Evolutionary conservation across 257 asterid genomes (phyloP), one percentile per base, ranked within the genome.

Genomic region (Pogostemon cablin): DNA sequence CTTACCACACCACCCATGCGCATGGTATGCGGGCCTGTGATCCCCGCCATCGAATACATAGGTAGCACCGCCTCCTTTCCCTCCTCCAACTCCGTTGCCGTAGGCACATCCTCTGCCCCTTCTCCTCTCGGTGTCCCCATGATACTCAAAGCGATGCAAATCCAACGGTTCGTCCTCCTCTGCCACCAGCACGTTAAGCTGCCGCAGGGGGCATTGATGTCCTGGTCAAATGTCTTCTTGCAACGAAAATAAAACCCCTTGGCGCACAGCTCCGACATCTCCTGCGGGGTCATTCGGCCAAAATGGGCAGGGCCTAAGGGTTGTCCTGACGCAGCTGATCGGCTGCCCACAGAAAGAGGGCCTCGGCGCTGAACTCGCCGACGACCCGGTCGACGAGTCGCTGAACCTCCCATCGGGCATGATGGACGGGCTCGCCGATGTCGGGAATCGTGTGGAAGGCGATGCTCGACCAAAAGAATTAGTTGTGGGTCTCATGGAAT

Each of bases 231-330:
- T 4, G 64, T 43, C 7, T 58, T 58, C 46, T 35, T 58, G 10
- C 65, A 58, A 3, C 5, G n/a, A 9, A 58, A 58, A 20, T 44
- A 58, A 17, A 58, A 3, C 46, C 65, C 65, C 44, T 58, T 58
- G 3, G 25, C 20, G 1, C 46, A 6, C 4, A 58, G 17, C 9
- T 58, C 65, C 4, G 65, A 20, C 65, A 58, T 20, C 20, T 58
- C 46, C 4, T 58, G 35, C 8, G 64, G 44, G 6, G 64, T 11
- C 10, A 10, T 1, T 41, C 20, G 64, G 3, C 44, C 37, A 8
- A 35, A 35, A 4, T 44, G 43, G 4, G 65, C 3, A 5, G 17
- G 7, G 1, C 46, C 65, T 1, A 44, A 9, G 20, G 65, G 37
- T 25, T 35, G 65, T 6, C 34, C 62, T 6, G 62, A 20, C 11